phyloP scores from a whole-genome alignment of 768 basidiomycete species.

The Tricholoma sp. region DNA sequence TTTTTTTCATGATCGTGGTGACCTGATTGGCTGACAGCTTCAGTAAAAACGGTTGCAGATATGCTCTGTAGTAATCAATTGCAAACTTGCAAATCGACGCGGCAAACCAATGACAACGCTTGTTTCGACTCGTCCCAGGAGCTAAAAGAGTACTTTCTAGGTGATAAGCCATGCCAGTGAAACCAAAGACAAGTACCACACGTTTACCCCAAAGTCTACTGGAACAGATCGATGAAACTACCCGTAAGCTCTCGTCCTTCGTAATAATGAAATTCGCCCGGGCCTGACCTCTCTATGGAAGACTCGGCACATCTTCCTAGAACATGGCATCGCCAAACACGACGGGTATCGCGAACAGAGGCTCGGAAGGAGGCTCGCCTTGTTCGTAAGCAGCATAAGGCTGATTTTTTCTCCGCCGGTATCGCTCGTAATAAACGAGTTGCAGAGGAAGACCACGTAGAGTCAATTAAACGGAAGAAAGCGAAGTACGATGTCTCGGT shows the following conservation, averaged over 20 bases:
- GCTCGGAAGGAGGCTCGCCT: slow-evolving; percentile 58
- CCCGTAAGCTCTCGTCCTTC: slow-evolving; percentile 8
- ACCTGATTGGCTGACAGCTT: no score
- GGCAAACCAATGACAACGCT: no score
- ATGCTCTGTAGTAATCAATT: no score
- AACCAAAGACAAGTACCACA: slow-evolving; percentile 34
- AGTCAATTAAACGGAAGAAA: slow-evolving; percentile 50
- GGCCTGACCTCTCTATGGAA: slow-evolving; percentile 11
- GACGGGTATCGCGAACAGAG: slow-evolving; percentile 49
- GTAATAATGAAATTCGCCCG: background rate
- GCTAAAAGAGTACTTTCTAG: no score
- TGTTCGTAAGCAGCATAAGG: slow-evolving; percentile 58
- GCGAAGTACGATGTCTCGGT: slow-evolving; percentile 18
- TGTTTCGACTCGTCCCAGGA: no score
- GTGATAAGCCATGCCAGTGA: slow-evolving; percentile 13
- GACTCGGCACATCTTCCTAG: slow-evolving; percentile 11
- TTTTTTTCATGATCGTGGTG: no score
- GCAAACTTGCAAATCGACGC: no score
- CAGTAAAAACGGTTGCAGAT: no score
- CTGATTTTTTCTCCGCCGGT: slow-evolving; percentile 45
- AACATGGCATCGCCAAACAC: slow-evolving; percentile 13
- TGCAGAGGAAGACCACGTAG: slow-evolving; percentile 38
- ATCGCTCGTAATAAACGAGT: slow-evolving; percentile 27
- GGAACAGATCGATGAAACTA: slow-evolving; percentile 22
- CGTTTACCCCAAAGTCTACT: slow-evolving; percentile 29